Conservation (phyloP, 495 filamentous ascomycete species). For the Massariosphaeria phaeospora region DNA sequence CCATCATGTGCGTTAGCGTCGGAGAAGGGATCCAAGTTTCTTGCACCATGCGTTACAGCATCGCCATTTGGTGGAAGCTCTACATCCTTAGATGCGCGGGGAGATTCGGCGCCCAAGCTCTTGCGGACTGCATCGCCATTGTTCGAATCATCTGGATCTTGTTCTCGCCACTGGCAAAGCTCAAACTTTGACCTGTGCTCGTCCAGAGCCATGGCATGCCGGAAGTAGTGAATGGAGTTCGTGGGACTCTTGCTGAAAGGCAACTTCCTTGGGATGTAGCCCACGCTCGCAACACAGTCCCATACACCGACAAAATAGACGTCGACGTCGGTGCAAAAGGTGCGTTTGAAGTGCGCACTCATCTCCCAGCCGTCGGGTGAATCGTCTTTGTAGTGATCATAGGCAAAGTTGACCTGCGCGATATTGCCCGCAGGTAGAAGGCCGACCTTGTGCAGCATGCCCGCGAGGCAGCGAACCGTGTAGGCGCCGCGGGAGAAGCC, state of each 20-base stretch:
- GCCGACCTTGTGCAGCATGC: constrained; percentile 42
- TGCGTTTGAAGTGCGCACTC: constrained; percentile 41
- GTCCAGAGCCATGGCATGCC: constrained; percentile 43
- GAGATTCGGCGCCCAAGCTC: too few species aligned
- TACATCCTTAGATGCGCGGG: too few species aligned
- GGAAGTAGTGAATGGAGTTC: constrained; percentile 38
- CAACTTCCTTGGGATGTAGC: constrained; percentile 40
- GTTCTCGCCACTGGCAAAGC: constrained; percentile 36
- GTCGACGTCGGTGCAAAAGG: constrained; percentile 41
- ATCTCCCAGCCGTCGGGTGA: constrained; percentile 38
- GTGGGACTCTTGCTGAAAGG: constrained; percentile 41
- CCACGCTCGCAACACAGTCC: constrained; percentile 44
- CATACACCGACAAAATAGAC: constrained; percentile 43
- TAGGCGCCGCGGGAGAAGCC: constrained; percentile 45
- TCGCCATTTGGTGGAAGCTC: too few species aligned
- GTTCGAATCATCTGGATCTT: constrained; percentile 30
- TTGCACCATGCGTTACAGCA: too few species aligned
- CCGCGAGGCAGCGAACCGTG: constrained; percentile 39
- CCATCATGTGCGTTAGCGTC: too few species aligned
- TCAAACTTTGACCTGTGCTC: constrained; percentile 44
- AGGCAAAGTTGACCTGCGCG: constrained; percentile 41
- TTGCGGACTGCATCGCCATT: too few species aligned
- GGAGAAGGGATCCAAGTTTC: too few species aligned
- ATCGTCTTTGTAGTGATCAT: constrained; percentile 43
- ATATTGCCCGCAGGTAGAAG: constrained; percentile 39